phyloP scores from a whole-genome alignment of 805 yeast genomes.

The Nakazawaea populi region DNA sequence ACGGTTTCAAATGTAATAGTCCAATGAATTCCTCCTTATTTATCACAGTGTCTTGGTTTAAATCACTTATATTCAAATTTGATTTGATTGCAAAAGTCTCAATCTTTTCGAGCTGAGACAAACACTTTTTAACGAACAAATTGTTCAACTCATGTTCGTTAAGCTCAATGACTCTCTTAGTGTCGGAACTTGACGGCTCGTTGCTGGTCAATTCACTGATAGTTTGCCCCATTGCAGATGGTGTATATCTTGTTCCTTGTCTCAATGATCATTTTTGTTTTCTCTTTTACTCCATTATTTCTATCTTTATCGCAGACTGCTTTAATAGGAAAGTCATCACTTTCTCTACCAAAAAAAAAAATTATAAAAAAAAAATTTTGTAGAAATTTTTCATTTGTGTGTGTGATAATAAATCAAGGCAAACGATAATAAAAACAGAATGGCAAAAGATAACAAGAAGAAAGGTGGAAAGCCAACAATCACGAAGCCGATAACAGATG shows the following conservation, averaged over 20 bases:
- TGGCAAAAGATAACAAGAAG: constrained; percentile 10
- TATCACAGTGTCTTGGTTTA: constrained; percentile 19
- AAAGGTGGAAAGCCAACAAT: constrained; percentile 5
- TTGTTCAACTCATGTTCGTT: not conserved
- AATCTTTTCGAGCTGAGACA: constrained; percentile 2
- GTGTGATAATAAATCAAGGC: no score
- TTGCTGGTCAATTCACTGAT: not conserved
- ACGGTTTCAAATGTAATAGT: constrained; percentile 25
- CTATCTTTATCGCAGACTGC: not conserved
- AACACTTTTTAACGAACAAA: constrained; percentile 6
- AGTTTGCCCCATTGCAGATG: constrained; percentile 7
- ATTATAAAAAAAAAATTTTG: not conserved
- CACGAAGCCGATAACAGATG: constrained; percentile 40
- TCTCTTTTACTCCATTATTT: not conserved
- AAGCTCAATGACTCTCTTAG: not conserved
- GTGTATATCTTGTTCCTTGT: not conserved
- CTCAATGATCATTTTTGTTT: not conserved
- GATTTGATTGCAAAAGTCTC: constrained; percentile 15
- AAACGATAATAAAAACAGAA: not conserved
- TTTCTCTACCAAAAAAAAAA: not conserved
- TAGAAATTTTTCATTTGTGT: not conserved
- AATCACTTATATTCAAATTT: constrained; percentile 17
- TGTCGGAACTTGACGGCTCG: not conserved
- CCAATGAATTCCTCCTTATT: constrained; percentile 20
- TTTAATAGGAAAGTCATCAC: not conserved